These are phyloP conservation scores for Aureobasidium leucospermi DNA, from an alignment of 2,329 filamentous ascomycete species.

Conservation along the genomic window DNA sequence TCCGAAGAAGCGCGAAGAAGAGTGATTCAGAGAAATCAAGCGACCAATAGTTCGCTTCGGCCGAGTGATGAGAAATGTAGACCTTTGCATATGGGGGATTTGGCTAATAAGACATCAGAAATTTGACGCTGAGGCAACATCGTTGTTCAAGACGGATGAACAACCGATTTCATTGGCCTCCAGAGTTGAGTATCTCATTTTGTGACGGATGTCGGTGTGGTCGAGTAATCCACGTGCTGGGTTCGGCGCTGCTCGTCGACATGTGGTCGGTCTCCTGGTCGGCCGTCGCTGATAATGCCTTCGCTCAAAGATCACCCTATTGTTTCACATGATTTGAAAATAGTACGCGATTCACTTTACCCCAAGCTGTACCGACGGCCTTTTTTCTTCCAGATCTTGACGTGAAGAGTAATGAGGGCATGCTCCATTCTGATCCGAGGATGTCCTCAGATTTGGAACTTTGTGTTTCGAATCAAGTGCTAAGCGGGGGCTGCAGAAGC, in stretches of 20 bases:
- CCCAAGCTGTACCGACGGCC: neutral
- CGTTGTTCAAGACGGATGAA: neutral
- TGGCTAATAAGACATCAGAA: constrained; percentile 1
- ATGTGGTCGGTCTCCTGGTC: neutral
- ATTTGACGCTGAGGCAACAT: neutral
- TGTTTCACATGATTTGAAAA: constrained; percentile 4
- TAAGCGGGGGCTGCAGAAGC: neutral
- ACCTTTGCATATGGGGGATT: neutral
- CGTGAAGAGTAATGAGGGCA: neutral
- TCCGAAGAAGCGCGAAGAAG: neutral
- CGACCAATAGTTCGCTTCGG: constrained; percentile 1
- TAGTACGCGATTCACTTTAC: neutral
- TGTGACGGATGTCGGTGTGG: neutral
- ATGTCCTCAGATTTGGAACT: neutral
- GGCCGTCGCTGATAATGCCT: neutral
- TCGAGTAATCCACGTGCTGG: neutral
- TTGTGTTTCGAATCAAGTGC: constrained; percentile 5
- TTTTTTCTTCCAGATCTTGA: neutral
- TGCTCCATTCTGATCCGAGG: neutral
- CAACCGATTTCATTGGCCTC: neutral
- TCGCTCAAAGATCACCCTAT: neutral
- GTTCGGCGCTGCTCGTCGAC: neutral
- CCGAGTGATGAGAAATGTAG: neutral
- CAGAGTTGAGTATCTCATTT: neutral
- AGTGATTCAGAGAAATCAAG: neutral